These are phyloP conservation scores for Hypoxylon sp. DNA, from an alignment of 2,329 filamentous ascomycete species.

Conservation along the genomic window DNA sequence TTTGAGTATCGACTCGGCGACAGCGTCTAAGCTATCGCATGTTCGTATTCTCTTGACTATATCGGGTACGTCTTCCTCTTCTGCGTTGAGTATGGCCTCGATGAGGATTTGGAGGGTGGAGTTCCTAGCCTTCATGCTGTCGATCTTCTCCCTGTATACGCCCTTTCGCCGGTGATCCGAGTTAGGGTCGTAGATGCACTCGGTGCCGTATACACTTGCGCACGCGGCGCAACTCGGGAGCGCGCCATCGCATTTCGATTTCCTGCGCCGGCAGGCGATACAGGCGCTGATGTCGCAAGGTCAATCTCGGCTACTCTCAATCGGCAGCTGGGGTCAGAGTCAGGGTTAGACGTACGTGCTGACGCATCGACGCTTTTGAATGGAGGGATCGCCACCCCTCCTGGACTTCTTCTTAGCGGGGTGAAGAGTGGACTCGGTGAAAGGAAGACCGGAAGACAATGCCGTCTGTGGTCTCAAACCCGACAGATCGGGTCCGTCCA, in stretches of 20 bases:
- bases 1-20: constrained; percentile 67
- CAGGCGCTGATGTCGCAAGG: constrained; percentile 64
- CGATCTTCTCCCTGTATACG: constrained; percentile 94
- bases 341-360: constrained; percentile 65
- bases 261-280: constrained; percentile 81
- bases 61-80: constrained; percentile 85
- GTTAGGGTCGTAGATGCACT: constrained; percentile 95
- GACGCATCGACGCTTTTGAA: constrained; percentile 79
- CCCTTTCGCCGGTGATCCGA: constrained; percentile 97
- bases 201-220: constrained; percentile 89
- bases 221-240: constrained; percentile 95
- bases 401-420: constrained; percentile 63
- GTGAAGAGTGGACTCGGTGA: constrained; percentile 36
- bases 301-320: constrained; percentile 18
- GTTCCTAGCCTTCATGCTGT: constrained; percentile 86
- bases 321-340: constrained; percentile 6
- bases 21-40: constrained; percentile 75
- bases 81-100: constrained; percentile 90
- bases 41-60: constrained; percentile 90
- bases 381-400: constrained; percentile 60
- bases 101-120: constrained; percentile 93
- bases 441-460: constrained; percentile 32
- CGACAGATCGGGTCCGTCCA: constrained; percentile 46
- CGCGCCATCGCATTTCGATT: constrained; percentile 93
- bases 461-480: constrained; percentile 40